Base-by-base conservation (phyloP, 495 filamentous ascomycete species). In the Schizothecium vesticola region DNA sequence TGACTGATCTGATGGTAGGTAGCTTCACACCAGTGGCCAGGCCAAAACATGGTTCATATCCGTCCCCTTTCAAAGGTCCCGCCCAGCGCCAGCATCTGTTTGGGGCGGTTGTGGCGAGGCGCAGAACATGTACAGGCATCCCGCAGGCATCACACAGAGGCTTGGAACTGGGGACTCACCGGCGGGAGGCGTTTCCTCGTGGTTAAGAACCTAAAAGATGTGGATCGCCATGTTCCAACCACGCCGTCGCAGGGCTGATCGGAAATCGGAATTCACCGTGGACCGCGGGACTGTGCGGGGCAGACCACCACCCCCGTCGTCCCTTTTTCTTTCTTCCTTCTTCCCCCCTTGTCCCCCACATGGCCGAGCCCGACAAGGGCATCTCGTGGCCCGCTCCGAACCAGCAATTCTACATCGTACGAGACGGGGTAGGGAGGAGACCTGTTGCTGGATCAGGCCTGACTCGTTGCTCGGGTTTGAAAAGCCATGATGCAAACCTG, bases 391-490 rank as follows among this genome's bases (percentile, higher is more conserved):
- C 43, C 43, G 43, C 43, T n/a, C 43, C 43, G 43, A 9, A n/a
- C 43, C 43, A 51, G 43, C 43, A 51, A 51, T 51, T 51, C 43
- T n/a, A 16, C 26, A 70, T 70, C 68, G 68, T 70, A 70, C 68
- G 68, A 70, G 68, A 63, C 24, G 28, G 23, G 23, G 26, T n/a
- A 51, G 7, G 16, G 43, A n/a, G 12, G 19, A 51, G 43, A 6
- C 43, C n/a, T 19, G 43, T 51, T 51, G 43, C 43, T 51, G 43
- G 43, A 51, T 51, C 43, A 51, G 43, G 43, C 2, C 43, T 70
- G 68, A 70, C 68, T 66, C 68, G 68, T 63, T 63, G 57, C 26
- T 25, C 7, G 26, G 51, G 29, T 63, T 43, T 24, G 66, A 56
- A 23, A 25, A n/a, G 43, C 65, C n/a, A 59, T 58, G 36, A 61